phyloP scores from a whole-genome alignment of 1,284 basidiomycete genomes.

The Puccinia hordei region DNA sequence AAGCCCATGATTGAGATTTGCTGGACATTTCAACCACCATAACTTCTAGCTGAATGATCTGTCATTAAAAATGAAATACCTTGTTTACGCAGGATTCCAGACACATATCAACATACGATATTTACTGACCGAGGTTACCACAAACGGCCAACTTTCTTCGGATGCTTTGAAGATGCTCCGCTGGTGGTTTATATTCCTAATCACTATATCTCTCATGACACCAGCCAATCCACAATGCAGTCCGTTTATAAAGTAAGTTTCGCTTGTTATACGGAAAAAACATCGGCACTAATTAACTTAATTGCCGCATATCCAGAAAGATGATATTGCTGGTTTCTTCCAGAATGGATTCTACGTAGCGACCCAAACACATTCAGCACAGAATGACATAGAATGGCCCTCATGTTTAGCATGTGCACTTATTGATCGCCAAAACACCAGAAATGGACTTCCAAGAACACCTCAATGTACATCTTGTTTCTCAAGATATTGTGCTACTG shows the following conservation, averaged over 20 bases:
- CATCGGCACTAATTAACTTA: too few species aligned
- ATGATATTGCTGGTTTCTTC: conserved; percentile 34
- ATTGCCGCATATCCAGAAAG: background rate
- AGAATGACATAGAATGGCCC: conserved; percentile 29
- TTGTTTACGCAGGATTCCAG: conserved; percentile 23
- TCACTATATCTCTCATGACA: conserved; percentile 17
- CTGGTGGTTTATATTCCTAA: conserved; percentile 44
- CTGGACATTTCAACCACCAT: too few species aligned
- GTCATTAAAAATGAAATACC: background rate
- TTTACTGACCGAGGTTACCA: conserved; percentile 37
- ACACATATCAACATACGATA: conserved; percentile 5
- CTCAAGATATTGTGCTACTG: conserved; percentile 27
- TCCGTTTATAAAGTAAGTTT: conserved; percentile 31
- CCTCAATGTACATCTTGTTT: conserved; percentile 40
- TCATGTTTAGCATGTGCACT: conserved; percentile 42
- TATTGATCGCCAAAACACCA: conserved; percentile 30
- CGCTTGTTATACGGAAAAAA: background rate
- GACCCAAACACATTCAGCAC: conserved; percentile 19
- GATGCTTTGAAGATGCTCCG: conserved; percentile 27
- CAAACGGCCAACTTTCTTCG: conserved; percentile 46
- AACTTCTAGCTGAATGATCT: background rate
- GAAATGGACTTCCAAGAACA: conserved; percentile 22
- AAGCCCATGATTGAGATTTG: background rate
- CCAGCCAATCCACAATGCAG: conserved; percentile 21
- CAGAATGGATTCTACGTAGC: conserved; percentile 35